A percentile compares a stretch with the other conserved stretches of the same genome.
These are phyloP conservation scores for slime mould (Dictyostelium discoideum) DNA, from an alignment of 78 protist species.

Conservation along the genomic window dicty_2.7 NC_007089.4:4602501-4603000, in stretches of 20 bases:
- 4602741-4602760: slow-evolving; percentile 55
- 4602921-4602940: not conserved
- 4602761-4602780: not conserved
- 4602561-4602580: slow-evolving; percentile 66
- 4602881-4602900: not conserved
- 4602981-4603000: not conserved
- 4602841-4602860: not conserved
- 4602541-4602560: slow-evolving; percentile 29
- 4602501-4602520: slow-evolving; percentile 1
- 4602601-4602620: slow-evolving; percentile 15
- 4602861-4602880: not conserved
- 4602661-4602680: slow-evolving; percentile 34
- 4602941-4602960: slow-evolving; percentile 1
- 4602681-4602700: not conserved
- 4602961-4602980: not conserved
- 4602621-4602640: slow-evolving; percentile 45
- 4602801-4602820: not conserved
- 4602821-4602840: not conserved
- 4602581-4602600: slow-evolving; percentile 68
- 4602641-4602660: slow-evolving; percentile 74
- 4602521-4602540: slow-evolving; percentile 41
- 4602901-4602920: not conserved
- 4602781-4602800: not conserved
- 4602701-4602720: slow-evolving; percentile 54
- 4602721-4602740: slow-evolving; percentile 67